phyloP scores from a whole-genome alignment of 2,329 filamentous ascomycete species.

The Pseudogymnoascus sp. region DNA sequence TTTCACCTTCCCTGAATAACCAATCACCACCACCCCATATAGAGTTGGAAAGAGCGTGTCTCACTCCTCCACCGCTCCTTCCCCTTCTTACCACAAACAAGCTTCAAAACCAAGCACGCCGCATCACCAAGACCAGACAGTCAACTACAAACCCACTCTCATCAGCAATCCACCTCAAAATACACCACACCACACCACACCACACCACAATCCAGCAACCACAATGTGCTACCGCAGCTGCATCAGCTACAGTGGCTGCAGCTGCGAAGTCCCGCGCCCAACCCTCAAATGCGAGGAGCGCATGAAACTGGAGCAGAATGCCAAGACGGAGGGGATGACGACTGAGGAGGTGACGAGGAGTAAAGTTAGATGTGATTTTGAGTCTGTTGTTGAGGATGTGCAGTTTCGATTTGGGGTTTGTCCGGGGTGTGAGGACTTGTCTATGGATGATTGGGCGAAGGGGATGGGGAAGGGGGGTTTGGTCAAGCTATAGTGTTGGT shows the following conservation, averaged over 20 bases:
- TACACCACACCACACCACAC: not conserved
- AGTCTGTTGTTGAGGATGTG: not conserved
- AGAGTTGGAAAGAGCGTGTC: not conserved
- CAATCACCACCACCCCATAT: not conserved
- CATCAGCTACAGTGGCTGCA: not conserved
- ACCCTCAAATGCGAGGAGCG: not conserved
- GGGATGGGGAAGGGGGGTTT: not conserved
- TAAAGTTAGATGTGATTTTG: not conserved
- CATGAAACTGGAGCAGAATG: not conserved
- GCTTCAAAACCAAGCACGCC: not conserved
- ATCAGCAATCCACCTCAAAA: not conserved
- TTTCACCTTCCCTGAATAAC: not conserved
- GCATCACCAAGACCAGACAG: not conserved
- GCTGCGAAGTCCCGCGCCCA: not conserved
- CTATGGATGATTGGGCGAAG: not conserved
- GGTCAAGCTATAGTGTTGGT: not conserved
- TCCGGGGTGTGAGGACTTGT: not conserved
- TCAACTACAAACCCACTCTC: not conserved
- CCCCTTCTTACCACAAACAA: not conserved
- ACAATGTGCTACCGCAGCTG: slow-evolving; percentile 2
- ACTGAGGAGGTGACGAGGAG: not conserved
- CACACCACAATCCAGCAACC: not conserved
- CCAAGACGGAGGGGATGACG: not conserved
- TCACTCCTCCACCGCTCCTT: not conserved
- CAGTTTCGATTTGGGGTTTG: not conserved